phyloP scores from a whole-genome alignment of 2,329 filamentous ascomycete species.

The Monilinia fructigena region DNA sequence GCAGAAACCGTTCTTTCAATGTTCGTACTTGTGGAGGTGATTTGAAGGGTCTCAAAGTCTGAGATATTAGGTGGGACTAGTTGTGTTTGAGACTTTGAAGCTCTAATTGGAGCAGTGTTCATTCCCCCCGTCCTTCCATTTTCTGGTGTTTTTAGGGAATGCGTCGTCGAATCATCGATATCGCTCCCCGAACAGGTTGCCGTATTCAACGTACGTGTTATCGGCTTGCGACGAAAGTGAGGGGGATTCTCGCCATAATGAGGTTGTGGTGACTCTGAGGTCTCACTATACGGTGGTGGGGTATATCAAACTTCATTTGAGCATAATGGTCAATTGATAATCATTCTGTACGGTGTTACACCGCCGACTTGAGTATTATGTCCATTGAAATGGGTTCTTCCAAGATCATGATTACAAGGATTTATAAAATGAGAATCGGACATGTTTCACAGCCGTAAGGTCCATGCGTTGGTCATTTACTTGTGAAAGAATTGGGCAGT shows the following conservation, averaged over 20 bases:
- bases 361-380: background rate
- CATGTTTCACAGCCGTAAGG: background rate
- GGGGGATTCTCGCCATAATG: background rate
- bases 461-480: constrained; percentile 1
- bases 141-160: background rate
- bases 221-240: constrained; percentile 16
- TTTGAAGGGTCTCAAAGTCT: background rate
- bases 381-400: constrained; percentile 5
- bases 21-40: background rate
- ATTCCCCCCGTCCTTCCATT: background rate
- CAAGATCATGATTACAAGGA: background rate
- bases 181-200: background rate
- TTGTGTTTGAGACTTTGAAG: background rate
- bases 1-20: constrained; percentile 1
- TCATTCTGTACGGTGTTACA: background rate
- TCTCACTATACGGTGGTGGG: constrained; percentile 22
- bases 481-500: background rate
- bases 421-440: background rate
- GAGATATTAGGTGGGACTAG: background rate
- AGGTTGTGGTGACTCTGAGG: background rate
- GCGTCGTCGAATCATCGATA: background rate
- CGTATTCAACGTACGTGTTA: background rate
- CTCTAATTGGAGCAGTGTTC: background rate
- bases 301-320: constrained; percentile 13
- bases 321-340: background rate